Base-by-base conservation (phyloP, 108 stramenopile genomes). In the Skeletonema potamos region DNA sequence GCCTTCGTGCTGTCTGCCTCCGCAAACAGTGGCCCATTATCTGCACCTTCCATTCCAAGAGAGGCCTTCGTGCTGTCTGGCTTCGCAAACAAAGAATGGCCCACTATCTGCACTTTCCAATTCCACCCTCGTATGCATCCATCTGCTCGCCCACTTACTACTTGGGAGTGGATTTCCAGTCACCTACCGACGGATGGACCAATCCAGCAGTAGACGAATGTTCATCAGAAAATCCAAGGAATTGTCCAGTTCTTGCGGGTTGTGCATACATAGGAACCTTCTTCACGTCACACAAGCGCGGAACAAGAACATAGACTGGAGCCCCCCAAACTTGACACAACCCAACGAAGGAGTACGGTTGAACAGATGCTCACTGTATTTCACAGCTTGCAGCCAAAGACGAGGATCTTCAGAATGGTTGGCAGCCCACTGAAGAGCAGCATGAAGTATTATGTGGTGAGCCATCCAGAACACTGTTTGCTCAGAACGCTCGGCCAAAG, bases 381-480 rank as follows among this genome's bases (percentile, higher is more conserved):
- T 34, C 6, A 87, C 39, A 7, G 87, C 84, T 32, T 84, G 61
- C 29, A 84, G 82, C 87, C 84, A 88, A 0, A 77, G 72, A 3
- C 54, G 41, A 5, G 62, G 27, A 15, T 64, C 46, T 17, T 67
- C 65, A 12, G 34, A 10, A 2, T 39, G 33, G 0, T 33, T 1
- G 1, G 68, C 54, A 0, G 73, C 68, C 87, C 84, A 85, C 37
- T 69, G 73, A 3, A 87, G 29, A 0, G 64, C 20, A 0, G 48
- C 64, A 68, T 86, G 86, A 11, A 82, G 9, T 51, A 87, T 36
- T 62, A 82, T 79, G 6, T 83, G 46, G 1, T 62, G 34, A 10
- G 82, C 86, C 74, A 67, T 77, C 9, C 27, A 46, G 27, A 56
- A 73, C 1, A 82, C 64, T 0, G 74, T 80, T 58, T 68, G 66